A percentile compares a stretch with the other conserved stretches of the same genome.
Conservation (phyloP, 176 grass and related monocot species). For the Lolium rigidum region DNA sequence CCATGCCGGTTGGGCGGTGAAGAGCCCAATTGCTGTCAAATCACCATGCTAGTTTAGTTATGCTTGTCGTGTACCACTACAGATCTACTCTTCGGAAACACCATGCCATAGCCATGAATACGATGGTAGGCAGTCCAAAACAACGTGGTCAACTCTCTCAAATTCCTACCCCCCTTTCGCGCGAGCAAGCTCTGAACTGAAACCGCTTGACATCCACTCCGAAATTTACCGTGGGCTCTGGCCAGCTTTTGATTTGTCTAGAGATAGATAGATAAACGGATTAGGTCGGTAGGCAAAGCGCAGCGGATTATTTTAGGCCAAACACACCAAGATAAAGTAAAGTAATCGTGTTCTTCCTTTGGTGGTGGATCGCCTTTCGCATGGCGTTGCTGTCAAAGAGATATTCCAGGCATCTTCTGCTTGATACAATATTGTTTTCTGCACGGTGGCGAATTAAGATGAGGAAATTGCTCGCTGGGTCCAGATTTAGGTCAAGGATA, state of each 20-base stretch:
- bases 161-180: background rate
- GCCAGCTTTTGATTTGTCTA: background rate
- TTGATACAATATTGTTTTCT: background rate
- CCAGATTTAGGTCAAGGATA: slow-evolving; percentile 49
- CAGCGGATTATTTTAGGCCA: slow-evolving; percentile 32
- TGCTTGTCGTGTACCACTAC: background rate
- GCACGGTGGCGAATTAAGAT: background rate
- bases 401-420: slow-evolving; percentile 49
- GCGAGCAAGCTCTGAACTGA: background rate
- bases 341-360: slow-evolving; percentile 10
- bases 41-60: background rate
- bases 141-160: background rate
- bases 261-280: background rate
- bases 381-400: slow-evolving; percentile 15
- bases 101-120: background rate
- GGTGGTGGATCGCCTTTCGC: slow-evolving; percentile 6
- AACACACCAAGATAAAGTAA: slow-evolving; percentile 37
- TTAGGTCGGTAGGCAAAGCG: slow-evolving; percentile 34
- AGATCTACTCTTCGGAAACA: background rate
- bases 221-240: background rate
- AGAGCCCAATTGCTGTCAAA: background rate
- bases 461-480: background rate
- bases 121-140: background rate
- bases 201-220: background rate
- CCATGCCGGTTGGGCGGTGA: background rate